Base-by-base conservation (phyloP, 2,329 filamentous ascomycete species). In the Parasarocladium wereldwijsianum region DNA sequence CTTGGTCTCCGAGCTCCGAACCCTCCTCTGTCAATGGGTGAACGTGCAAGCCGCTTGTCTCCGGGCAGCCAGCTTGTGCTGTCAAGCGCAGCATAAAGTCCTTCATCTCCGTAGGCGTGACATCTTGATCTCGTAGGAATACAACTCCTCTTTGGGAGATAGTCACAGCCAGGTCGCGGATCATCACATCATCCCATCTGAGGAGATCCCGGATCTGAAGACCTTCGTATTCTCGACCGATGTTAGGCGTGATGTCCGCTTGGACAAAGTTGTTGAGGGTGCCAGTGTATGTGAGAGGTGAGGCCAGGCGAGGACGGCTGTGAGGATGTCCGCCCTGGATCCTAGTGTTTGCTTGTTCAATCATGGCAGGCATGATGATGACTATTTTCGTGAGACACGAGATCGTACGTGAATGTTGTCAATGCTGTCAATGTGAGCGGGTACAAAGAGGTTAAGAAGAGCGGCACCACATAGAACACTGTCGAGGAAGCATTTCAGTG, bases 81-180 rank as follows among this genome's bases (percentile, higher is more conserved):
- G 49, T 52, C 21, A 54, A 47, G 10, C 43, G 41, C 15, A 51
- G 43, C 40, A 52, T 52, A 21, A 55, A 50, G 6, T 52, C 44
- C 38, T 54, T 54, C 44, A 54, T 54, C 35, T 54, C 49, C 2
- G 31, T 33, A 3, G 51, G 49, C 8, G 49, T 53, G 13, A 54
- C 42, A 38, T 51, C 43, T 30, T 55, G 52, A 26, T 49, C 38
- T 30, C 51, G 50, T 16, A 55, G 39, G 33, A 55, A 55, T 13
- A 55, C 50, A 15, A 55, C 52, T 15, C 52, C 52, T 5, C 52
- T 45, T 34, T 55, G 50, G 10, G 52, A 54, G 27, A 55, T 58
- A 3, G 62, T 67, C 32, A 65, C 59, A 13, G 65, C 66, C 12
- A 73, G 50, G 38, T 71, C 67, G 12, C 57, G 58, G 19, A 72